Evolutionary conservation across 495 filamentous ascomycete genomes (phyloP).

Genomic region (Xylaria castorea): DNA sequence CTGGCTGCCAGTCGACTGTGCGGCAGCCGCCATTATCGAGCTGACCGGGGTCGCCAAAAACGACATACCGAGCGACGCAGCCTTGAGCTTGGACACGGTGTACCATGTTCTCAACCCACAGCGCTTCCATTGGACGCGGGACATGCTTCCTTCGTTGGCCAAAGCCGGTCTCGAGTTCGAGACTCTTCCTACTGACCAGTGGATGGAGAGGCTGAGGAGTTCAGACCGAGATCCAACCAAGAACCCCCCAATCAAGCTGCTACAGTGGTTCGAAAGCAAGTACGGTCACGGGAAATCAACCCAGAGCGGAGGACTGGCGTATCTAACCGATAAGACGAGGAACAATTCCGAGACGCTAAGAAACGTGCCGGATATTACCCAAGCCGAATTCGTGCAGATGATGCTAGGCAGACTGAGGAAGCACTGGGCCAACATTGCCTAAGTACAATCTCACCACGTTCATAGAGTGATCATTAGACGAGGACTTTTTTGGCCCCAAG

Average conservation of each 20-base stretch:
- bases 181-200: conserved; percentile 51
- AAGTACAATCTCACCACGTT: neutral
- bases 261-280: conserved; percentile 60
- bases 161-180: conserved; percentile 54
- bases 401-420: conserved; percentile 17
- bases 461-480: too few species aligned
- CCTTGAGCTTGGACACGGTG: conserved; percentile 40
- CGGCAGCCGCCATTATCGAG: conserved; percentile 54
- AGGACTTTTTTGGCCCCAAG: too few species aligned
- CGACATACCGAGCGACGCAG: neutral
- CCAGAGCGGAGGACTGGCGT: neutral
- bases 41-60: conserved; percentile 35
- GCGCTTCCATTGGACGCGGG: conserved; percentile 58
- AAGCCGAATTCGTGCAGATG: conserved; percentile 7
- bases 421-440: neutral
- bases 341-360: conserved; percentile 1
- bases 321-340: conserved; percentile 10
- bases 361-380: conserved; percentile 15
- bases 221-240: conserved; percentile 53
- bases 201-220: conserved; percentile 53
- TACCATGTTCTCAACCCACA: conserved; percentile 62
- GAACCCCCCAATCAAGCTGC: conserved; percentile 67
- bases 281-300: conserved; percentile 45
- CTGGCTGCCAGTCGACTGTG: conserved; percentile 62
- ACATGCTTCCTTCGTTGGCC: conserved; percentile 56